phyloP scores from a whole-genome alignment of 495 filamentous ascomycete species.

The Astrocystis sublimbata region DNA sequence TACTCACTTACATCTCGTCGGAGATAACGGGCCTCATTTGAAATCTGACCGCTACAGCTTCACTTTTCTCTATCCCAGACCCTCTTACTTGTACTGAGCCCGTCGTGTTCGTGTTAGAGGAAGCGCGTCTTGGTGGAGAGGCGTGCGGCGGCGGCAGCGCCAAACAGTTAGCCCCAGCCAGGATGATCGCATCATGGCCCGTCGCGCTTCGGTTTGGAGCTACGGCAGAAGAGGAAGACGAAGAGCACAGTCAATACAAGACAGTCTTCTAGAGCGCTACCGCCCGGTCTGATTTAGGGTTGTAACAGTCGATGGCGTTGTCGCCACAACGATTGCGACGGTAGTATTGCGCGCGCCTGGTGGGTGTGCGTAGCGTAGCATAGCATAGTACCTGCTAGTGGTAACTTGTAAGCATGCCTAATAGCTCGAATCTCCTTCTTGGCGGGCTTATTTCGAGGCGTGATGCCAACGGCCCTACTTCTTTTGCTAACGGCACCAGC shows the following conservation, averaged over 20 bases:
- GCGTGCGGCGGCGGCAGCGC: neutral
- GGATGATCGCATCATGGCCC: constrained; percentile 3
- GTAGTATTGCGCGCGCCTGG: neutral
- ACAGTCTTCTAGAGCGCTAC: constrained; percentile 7
- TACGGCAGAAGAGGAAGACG: neutral
- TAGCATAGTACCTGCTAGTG: neutral
- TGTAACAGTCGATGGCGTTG: constrained; percentile 8
- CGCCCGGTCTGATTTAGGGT: neutral
- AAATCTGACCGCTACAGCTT: neutral
- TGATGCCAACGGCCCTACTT: too few relatives aligned
- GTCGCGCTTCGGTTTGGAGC: neutral
- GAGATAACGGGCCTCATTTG: constrained; percentile 5
- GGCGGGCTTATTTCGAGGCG: neutral
- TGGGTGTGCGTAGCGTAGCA: too few relatives aligned
- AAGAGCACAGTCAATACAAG: too few relatives aligned
- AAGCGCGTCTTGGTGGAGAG: constrained; percentile 7
- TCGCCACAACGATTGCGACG: constrained; percentile 12
- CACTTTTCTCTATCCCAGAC: neutral
- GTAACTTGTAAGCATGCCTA: neutral
- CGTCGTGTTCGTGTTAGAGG: neutral
- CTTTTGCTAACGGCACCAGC: neutral
- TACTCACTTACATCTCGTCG: neutral
- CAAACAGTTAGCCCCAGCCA: neutral
- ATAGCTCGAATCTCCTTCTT: neutral
- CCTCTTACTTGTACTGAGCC: too few relatives aligned